These are phyloP conservation scores for Persicaria maculosa DNA, from an alignment of 148 eudicot genomes.

Conservation along the genomic window DNA sequence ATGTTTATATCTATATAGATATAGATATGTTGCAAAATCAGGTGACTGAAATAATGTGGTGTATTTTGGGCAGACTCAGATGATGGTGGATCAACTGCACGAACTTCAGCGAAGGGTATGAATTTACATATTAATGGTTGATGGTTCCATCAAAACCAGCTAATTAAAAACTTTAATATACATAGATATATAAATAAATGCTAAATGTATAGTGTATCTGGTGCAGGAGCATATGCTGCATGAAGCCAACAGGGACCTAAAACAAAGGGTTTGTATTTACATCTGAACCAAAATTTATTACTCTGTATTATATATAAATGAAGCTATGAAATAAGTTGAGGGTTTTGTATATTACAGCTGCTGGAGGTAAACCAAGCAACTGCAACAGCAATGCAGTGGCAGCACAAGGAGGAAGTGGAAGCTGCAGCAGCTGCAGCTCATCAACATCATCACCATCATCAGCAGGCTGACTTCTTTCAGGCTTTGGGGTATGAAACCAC, in stretches of 20 bases:
- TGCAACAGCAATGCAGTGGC: conserved; percentile 51
- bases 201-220: not conserved
- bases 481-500: conserved; percentile 83
- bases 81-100: conserved; percentile 74
- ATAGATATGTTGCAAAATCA: not conserved
- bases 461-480: conserved; percentile 55
- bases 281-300: not conserved
- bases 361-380: conserved; percentile 57
- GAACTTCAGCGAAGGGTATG: conserved; percentile 78
- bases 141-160: not conserved
- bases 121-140: not conserved
- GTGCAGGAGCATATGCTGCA: conserved; percentile 67
- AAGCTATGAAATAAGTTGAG: conserved; percentile 11
- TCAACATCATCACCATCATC: conserved; percentile 33
- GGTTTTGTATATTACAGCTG: conserved; percentile 45
- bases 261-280: conserved; percentile 48
- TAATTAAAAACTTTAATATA: not conserved
- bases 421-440: no score
- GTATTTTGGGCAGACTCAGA: conserved; percentile 51
- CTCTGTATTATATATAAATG: not conserved
- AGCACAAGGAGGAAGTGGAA: conserved; percentile 11
- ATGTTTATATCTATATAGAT: not conserved
- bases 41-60: not conserved
- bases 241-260: conserved; percentile 74
- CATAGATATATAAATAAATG: no score